Conservation (phyloP, 192 early-diverging fungal genomes). For the Gonapodya prolifera region DNA sequence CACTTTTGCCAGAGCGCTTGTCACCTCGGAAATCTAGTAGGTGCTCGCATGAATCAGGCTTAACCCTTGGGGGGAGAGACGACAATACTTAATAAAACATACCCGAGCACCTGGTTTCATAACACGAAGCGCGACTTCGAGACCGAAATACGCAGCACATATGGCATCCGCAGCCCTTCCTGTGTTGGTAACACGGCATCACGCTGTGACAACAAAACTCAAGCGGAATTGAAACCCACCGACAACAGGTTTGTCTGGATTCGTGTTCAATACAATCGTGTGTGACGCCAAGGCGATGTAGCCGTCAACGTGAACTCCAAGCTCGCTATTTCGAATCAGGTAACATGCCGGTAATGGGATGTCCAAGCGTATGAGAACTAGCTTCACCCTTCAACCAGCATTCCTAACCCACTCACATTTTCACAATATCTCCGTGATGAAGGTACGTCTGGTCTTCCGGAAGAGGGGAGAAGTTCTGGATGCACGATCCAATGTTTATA, state of each 20-base stretch:
- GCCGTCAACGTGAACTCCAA: constrained; percentile 89
- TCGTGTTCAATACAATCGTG: constrained; percentile 73
- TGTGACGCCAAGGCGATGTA: constrained; percentile 68
- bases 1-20: not conserved
- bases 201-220: not conserved
- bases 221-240: constrained; percentile 20
- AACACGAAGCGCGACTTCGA: constrained; percentile 72
- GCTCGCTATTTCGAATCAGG: constrained; percentile 28
- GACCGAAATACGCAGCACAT: constrained; percentile 69
- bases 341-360: too few relatives aligned
- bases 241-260: constrained; percentile 49
- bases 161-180: constrained; percentile 69
- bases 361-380: too few relatives aligned
- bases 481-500: constrained; percentile 68
- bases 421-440: constrained; percentile 75
- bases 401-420: constrained; percentile 29
- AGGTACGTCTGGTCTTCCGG: constrained; percentile 43
- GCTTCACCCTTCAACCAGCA: not conserved
- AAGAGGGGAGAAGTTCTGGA: constrained; percentile 78
- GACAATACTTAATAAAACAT: not conserved
- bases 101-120: constrained; percentile 57
- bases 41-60: too few relatives aligned
- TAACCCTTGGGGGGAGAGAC: not conserved
- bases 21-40: constrained; percentile 4
- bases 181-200: too few relatives aligned